phyloP scores from a whole-genome alignment of 306 rosid genomes.

The Casuarina glauca region DNA sequence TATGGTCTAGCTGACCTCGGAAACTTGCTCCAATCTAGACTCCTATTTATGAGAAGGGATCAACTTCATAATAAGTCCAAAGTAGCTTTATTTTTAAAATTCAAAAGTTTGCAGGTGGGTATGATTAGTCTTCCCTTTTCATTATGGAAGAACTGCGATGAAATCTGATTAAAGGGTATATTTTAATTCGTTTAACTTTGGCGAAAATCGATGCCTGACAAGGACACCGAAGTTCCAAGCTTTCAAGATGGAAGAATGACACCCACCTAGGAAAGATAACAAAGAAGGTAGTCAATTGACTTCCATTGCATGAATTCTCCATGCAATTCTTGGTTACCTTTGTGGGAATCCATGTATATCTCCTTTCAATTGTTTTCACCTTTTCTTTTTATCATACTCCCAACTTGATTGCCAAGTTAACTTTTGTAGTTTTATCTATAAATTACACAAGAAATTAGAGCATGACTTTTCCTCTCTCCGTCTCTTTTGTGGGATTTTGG shows the following conservation, averaged over 20 bases:
- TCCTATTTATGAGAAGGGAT: constrained; percentile 26
- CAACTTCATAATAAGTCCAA: constrained; percentile 40
- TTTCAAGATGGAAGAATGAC: neutral
- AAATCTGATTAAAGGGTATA: neutral
- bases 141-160: constrained; percentile 18
- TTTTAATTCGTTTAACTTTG: neutral
- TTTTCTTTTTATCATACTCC: neutral
- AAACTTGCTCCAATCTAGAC: neutral
- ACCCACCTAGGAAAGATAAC: neutral
- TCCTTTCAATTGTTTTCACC: neutral
- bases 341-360: constrained; percentile 14
- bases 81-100: constrained; percentile 39
- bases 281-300: constrained; percentile 23
- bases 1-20: constrained; percentile 7
- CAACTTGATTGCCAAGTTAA: constrained; percentile 14
- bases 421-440: constrained; percentile 3
- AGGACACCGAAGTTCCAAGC: constrained; percentile 10
- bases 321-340: neutral
- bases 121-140: constrained; percentile 33
- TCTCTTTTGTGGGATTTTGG: constrained; percentile 1
- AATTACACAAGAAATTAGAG: neutral
- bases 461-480: neutral
- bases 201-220: neutral
- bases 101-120: constrained; percentile 35
- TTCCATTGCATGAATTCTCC: constrained; percentile 18